Conservation (phyloP, 768 basidiomycete genomes). For the Phylloporus sp. region DNA sequence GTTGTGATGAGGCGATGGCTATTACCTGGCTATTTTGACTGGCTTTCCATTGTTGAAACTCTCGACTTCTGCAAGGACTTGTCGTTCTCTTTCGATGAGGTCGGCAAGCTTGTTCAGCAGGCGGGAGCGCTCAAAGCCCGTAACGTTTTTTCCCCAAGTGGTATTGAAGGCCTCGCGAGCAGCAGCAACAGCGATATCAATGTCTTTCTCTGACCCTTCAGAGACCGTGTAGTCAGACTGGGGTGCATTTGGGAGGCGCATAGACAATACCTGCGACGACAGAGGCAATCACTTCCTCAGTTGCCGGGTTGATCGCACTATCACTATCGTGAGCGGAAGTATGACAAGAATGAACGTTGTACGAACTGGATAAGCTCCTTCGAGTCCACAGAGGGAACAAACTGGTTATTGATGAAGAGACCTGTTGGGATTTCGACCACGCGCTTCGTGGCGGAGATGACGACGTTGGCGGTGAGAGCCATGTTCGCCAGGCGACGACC, state of each 20-base stretch:
- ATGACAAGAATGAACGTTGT: constrained; percentile 3
- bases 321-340: constrained; percentile 12
- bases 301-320: constrained; percentile 79
- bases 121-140: constrained; percentile 77
- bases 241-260: background rate
- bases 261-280: constrained; percentile 53
- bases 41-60: constrained; percentile 90
- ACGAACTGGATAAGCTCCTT: constrained; percentile 60
- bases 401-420: constrained; percentile 90
- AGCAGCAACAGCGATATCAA: constrained; percentile 79
- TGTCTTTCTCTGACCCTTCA: constrained; percentile 66
- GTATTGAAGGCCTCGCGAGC: constrained; percentile 81
- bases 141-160: constrained; percentile 86
- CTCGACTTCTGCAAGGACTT: constrained; percentile 83
- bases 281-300: constrained; percentile 67
- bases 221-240: background rate
- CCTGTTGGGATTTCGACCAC: constrained; percentile 69
- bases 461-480: constrained; percentile 41
- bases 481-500: constrained; percentile 33
- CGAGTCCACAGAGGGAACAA: constrained; percentile 72
- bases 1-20: constrained; percentile 33
- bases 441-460: constrained; percentile 42
- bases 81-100: constrained; percentile 79
- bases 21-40: constrained; percentile 52
- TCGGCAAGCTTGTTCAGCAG: constrained; percentile 85